Percentiles rank a stretch among this genome's conserved stretches.
These are phyloP conservation scores for Inga laurina DNA, from an alignment of 306 rosid species.

Conservation along the genomic window DNA sequence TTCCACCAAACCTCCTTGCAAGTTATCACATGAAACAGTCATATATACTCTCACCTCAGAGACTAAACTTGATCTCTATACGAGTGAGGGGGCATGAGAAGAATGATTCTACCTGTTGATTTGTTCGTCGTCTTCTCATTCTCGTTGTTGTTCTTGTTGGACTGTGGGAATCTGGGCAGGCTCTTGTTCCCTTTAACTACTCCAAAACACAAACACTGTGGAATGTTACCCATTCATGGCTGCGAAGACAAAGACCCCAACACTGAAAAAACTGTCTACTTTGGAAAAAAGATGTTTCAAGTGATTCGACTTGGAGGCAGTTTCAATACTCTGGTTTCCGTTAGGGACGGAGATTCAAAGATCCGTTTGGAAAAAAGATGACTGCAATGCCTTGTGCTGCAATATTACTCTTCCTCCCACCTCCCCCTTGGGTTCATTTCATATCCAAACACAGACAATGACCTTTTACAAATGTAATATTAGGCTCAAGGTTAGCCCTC, in stretches of 20 bases:
- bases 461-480: conserved; percentile 34
- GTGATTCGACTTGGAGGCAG: neutral
- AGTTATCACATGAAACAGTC: neutral
- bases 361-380: neutral
- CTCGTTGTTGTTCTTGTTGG: neutral
- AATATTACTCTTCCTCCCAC: conserved; percentile 18
- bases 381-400: conserved; percentile 5
- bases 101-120: neutral
- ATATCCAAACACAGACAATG: neutral
- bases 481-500: neutral
- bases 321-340: neutral
- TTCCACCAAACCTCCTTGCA: neutral
- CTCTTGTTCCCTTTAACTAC: conserved; percentile 26
- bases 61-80: neutral
- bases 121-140: neutral
- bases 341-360: neutral
- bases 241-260: conserved; percentile 17
- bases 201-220: neutral
- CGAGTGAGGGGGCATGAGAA: neutral
- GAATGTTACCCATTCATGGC: conserved; percentile 21
- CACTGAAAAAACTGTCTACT: neutral
- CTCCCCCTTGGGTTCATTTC: conserved; percentile 17
- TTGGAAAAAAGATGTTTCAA: neutral
- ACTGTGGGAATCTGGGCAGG: conserved; percentile 31
- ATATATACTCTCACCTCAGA: neutral